These are phyloP conservation scores for Syzygium grande DNA, from an alignment of 345 rosid species.

Conservation along the genomic window DNA sequence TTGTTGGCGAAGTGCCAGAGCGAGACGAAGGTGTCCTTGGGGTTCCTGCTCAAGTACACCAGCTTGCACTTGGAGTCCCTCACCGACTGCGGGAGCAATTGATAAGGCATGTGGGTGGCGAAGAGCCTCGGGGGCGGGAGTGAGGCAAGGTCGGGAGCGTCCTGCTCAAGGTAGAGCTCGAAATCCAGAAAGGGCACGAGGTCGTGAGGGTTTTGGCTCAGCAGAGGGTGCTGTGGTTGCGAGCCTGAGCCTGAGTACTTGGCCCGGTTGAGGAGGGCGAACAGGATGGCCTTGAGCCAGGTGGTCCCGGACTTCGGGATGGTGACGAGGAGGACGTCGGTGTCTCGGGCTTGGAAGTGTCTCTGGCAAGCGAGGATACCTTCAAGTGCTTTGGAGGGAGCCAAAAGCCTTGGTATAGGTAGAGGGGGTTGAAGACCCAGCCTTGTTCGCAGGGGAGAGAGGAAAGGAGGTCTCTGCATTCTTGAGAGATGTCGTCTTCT, in stretches of 20 bases:
- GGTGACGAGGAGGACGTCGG: neutral
- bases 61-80: neutral
- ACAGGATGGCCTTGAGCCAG: neutral
- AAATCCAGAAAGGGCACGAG: neutral
- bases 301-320: neutral
- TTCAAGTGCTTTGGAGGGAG: neutral
- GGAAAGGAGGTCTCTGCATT: neutral
- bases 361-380: neutral
- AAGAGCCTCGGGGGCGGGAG: neutral
- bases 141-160: neutral
- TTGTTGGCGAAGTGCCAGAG: neutral
- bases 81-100: neutral
- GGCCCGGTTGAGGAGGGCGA: neutral
- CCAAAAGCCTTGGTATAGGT: neutral
- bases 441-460: neutral
- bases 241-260: neutral
- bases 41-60: neutral
- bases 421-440: neutral
- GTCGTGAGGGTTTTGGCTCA: neutral
- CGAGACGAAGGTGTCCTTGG: neutral
- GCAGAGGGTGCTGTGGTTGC: neutral
- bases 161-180: neutral
- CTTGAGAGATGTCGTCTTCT: neutral
- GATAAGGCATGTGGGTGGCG: neutral
- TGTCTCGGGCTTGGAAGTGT: neutral